Conservation (phyloP, 2,329 filamentous ascomycete genomes). For the Dactylellina leptospora region DNA sequence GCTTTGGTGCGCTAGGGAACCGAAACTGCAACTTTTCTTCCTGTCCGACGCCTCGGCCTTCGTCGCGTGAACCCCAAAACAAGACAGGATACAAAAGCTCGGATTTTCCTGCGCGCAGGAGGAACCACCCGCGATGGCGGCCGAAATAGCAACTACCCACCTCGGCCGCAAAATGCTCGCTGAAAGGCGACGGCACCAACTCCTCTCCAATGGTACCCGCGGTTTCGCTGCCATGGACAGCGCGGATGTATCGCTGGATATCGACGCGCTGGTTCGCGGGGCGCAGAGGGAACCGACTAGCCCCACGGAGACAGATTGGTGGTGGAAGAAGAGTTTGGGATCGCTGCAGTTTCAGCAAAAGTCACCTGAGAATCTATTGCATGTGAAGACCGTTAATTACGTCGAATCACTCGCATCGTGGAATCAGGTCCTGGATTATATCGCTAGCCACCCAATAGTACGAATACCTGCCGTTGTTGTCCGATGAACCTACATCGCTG, state of each 20-base stretch:
- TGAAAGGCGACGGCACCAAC: constrained; percentile 45
- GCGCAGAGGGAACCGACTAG: constrained; percentile 16
- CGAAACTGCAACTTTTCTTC: not conserved
- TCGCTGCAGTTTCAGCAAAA: constrained; percentile 24
- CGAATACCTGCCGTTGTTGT: not conserved
- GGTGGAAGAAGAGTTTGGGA: constrained; percentile 51
- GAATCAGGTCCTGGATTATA: constrained; percentile 35
- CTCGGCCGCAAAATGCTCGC: constrained; percentile 47
- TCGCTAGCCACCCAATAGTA: constrained; percentile 33
- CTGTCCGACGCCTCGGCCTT: too few relatives aligned
- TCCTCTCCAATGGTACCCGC: constrained; percentile 34
- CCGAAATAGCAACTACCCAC: constrained; percentile 28
- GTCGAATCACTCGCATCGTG: constrained; percentile 31
- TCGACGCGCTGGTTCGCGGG: constrained; percentile 32
- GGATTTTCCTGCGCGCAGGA: not conserved
- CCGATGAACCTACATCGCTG: not conserved
- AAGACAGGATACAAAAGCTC: constrained; percentile 1
- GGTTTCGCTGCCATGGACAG: constrained; percentile 49
- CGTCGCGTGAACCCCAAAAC: not conserved
- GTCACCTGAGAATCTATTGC: constrained; percentile 22
- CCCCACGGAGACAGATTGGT: constrained; percentile 48
- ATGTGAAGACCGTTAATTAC: constrained; percentile 37
- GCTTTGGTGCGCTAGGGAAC: constrained; percentile 6
- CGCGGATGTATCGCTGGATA: constrained; percentile 31
- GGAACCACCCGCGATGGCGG: constrained; percentile 12